Base-by-base conservation (phyloP, 192 early-diverging fungal genomes). In the Phlyctochytrium arcticum region DNA sequence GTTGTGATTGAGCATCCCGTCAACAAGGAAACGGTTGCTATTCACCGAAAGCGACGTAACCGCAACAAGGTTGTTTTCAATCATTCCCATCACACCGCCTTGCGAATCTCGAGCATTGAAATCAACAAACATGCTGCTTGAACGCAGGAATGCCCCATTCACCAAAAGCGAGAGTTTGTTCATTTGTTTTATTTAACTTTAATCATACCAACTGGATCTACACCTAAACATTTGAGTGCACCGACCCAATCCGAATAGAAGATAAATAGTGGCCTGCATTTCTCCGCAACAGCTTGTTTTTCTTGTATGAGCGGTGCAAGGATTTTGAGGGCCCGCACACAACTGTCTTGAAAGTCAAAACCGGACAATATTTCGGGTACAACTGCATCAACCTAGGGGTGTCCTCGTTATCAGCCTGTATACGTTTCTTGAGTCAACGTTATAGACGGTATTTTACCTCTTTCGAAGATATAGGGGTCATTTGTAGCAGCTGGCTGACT, bases 1-100 rank as follows among this genome's bases (percentile, higher is more conserved):
- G 89, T 88, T 0, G 92, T 94, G 0, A 84, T 94, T 39, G 94
- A 98, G 73, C 93, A 98, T 51, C 80, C 92, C 10, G 86, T 65
- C 17, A 57, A 51, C 10, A 62, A 36, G 46, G 74, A 72, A 54
- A 66, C 70, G 19, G 70, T 70, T 9, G 15, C 64, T 10, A 35
- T 65, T 23, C 70, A 75, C 57, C 68, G 61, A 70, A 81, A 75
- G 60, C 62, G 65, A 60, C 15, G 62, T 15, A 75, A 73, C 17
- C 30, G 63, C 49, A 53, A 70, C 56, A 67, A 59, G 36, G 57
- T 73, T 30, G 57, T 67, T 6, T 27, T 6, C 30, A 81, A 83
- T 70, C 34, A 61, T 24, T 67, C 48, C 39, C 67, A 77, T 51
- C 76, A 81, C 53, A 81, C 81, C 6, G 49, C 71, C 9, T 48